Evolutionary conservation across 768 basidiomycete genomes (phyloP), one percentile per base, ranked within the genome.

Genomic region (Royoungia palumana): DNA sequence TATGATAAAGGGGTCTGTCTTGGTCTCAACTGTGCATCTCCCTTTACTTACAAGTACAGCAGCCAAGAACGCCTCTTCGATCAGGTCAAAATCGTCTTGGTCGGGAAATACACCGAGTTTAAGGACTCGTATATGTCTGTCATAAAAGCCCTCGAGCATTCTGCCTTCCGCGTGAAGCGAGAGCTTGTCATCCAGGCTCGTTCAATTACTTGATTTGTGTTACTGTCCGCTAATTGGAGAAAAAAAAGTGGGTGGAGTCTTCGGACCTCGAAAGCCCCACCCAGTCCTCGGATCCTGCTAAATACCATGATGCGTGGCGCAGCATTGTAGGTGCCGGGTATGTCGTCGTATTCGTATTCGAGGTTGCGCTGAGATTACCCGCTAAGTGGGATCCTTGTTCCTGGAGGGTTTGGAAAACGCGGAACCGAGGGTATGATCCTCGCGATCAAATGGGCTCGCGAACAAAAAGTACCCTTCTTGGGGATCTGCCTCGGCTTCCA

Each of bases 121-220:
- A 90, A 93, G 70, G 95, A 99, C 69, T 96, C 94, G 22, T 99
- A 99, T 67, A 98, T 97, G 91, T 93, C 89, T 24, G 95, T 99
- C 47, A 85, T 84, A 62, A 99, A 99, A 75, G 83, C 96, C 19
- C 76, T 99, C 30, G 95, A 99, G 69, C 95, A 99, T 68, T 94
- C 94, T 6, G 91, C 94, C 1, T 92, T 98, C 73, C 82, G 92
- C 36, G 89, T 95, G 46, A 88, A 83, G 48, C 75, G 90, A 48
- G 94, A 89, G 63, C 79, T 99, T 34, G 75, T 73, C 44, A 75
- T 98, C 35, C 80, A 91, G 58, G 94, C 89, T 56, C 38, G 81
- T 72, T 16, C 22, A 21, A 3, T 8, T n/a, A 20, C 46, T 46
- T 9, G 8, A 21, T 40, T 38, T 50, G 22, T 24, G 13, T 32